Base-by-base conservation (phyloP, 495 filamentous ascomycete species). In the Daldinia bambusicola region DNA sequence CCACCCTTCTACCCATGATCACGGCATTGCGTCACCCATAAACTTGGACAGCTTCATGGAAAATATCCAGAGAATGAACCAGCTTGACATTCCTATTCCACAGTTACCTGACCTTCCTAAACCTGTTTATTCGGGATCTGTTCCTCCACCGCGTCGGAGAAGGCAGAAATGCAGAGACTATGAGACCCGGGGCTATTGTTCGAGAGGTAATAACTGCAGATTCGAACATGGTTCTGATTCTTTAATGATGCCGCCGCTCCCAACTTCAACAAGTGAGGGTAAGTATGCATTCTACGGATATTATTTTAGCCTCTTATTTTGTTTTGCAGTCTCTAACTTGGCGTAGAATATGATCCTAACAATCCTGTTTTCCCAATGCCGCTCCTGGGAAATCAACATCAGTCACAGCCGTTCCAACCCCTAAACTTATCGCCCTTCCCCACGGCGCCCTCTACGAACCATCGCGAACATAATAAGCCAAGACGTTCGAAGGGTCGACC, bases 171-270 rank as follows among this genome's bases (percentile, higher is more conserved):
- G 95, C 74, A 88, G 89, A 48, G 93, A 97, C 76, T 98, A 93
- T 76, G 94, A 98, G 68, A 88, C 85, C 1, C 93, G 94, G 70
- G 95, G 95, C 0, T 96, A 90, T 69, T 98, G 95, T 74, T 87
- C 91, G 36, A 79, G 90, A 53, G 93, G 93, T 2, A 85, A 85
- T 63, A 88, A 86, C 48, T 98, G 95, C 77, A 89, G 85, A 4
- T 98, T 91, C 70, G 89, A 95, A 75, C 95, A 98, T 75, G 91
- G 89, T n/a, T 78, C 80, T 62, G 85, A 89, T 70, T 81, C 79
- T 18, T 80, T 87, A 8, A 80, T 85, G 50, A 85, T 87, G 26
- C 83, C 85, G 34, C 82, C 86, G 58, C 80, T 71, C 20, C 52
- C 62, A 18, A 56, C 70, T 30, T 13, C 72, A 14, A 16, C 50